phyloP scores from a whole-genome alignment of 768 basidiomycete species.

The Thelephora ganbajun region DNA sequence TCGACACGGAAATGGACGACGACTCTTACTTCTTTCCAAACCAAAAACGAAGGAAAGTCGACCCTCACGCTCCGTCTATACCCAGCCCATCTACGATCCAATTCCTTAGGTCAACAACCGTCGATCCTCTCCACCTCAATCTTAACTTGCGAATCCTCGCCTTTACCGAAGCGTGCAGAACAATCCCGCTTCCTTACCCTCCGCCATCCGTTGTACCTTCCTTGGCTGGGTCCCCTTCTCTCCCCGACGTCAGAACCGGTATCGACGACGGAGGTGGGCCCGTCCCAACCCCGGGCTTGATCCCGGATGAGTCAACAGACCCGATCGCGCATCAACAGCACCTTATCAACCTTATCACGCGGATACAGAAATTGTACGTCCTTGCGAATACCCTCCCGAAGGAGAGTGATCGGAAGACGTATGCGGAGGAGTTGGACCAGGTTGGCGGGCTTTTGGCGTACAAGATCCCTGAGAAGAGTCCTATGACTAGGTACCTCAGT shows the following conservation, averaged over 20 bases:
- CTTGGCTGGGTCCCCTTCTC: conserved; percentile 3
- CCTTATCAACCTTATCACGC: conserved; percentile 35
- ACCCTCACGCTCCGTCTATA: conserved; percentile 9
- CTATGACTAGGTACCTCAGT: conserved; percentile 60
- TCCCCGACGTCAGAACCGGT: conserved; percentile 1
- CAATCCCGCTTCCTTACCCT: conserved; percentile 42
- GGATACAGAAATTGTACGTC: conserved; percentile 54
- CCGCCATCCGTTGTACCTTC: conserved; percentile 7
- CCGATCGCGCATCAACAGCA: conserved; percentile 21
- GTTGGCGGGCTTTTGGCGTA: conserved; percentile 79
- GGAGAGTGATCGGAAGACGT: conserved; percentile 41
- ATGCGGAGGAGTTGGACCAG: conserved; percentile 55
- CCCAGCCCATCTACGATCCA: conserved; percentile 20
- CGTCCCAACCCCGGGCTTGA: conserved; percentile 7
- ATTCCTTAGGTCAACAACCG: conserved; percentile 46
- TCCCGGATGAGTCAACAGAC: conserved; percentile 16
- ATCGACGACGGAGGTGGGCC: conserved; percentile 4
- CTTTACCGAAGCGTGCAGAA: conserved; percentile 79
- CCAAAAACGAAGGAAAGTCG: neutral
- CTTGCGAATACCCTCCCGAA: conserved; percentile 42
- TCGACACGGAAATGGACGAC: neutral
- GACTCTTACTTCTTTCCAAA: neutral
- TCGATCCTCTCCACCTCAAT: conserved; percentile 58
- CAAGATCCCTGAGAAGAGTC: conserved; percentile 61
- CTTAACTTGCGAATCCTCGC: conserved; percentile 80